Evolutionary conservation across 2,329 filamentous ascomycete species (phyloP).

Genomic region (Paracorniculantispora psalliotae): DNA sequence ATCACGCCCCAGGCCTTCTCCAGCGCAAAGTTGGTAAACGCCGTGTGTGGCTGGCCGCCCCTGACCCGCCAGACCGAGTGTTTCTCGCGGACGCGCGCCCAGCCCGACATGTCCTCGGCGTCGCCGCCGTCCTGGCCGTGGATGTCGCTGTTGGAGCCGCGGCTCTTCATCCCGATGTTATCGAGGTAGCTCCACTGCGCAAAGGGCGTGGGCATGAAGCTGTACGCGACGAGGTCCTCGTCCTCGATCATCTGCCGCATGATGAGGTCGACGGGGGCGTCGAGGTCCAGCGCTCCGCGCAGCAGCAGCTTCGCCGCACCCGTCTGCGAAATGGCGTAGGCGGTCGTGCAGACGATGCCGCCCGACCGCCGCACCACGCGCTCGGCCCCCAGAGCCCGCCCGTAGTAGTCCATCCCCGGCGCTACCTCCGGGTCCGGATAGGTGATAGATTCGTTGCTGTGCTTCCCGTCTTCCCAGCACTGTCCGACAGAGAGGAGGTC

Average conservation of each 20-base stretch:
- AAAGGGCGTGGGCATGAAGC: constrained; percentile 21
- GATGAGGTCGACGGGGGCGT: constrained; percentile 23
- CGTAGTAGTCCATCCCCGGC: constrained; percentile 16
- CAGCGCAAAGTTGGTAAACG: too few relatives aligned
- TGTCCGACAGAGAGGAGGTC: constrained; percentile 12
- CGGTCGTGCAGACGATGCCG: constrained; percentile 23
- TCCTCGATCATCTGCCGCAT: constrained; percentile 20
- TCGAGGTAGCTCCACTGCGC: constrained; percentile 23
- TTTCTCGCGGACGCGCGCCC: too few relatives aligned
- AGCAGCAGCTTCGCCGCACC: constrained; percentile 25
- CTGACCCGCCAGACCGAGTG: too few relatives aligned
- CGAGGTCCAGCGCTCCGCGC: constrained; percentile 19
- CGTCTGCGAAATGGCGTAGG: constrained; percentile 23
- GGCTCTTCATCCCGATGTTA: constrained; percentile 21
- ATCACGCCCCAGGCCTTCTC: too few relatives aligned
- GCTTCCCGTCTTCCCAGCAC: background rate
- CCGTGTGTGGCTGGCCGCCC: too few relatives aligned
- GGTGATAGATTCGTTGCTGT: constrained; percentile 11
- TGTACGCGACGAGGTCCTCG: constrained; percentile 21
- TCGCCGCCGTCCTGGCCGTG: too few relatives aligned
- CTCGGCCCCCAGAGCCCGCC: constrained; percentile 17
- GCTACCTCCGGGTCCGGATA: constrained; percentile 19
- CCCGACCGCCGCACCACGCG: constrained; percentile 22
- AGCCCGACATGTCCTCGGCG: too few relatives aligned
- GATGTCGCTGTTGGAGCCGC: constrained; percentile 21